phyloP scores from a whole-genome alignment of 352 stramenopile genomes.

The Globisporangium orthogonon region DNA sequence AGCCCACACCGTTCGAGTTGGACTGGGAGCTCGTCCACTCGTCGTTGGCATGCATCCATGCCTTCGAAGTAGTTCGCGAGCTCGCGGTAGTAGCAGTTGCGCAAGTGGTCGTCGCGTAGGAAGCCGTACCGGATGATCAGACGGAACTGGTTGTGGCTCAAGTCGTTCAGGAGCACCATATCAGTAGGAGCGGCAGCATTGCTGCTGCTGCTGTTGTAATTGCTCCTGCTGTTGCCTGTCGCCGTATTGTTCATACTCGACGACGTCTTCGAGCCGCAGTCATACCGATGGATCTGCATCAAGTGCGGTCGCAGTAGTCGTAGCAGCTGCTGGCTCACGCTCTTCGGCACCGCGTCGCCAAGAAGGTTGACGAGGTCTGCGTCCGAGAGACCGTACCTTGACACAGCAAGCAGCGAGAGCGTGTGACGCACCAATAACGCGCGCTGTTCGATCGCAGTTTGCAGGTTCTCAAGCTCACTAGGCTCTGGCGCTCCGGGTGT shows the following conservation, averaged over 20 bases:
- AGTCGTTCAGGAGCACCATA: slow-evolving; percentile 52
- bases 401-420: slow-evolving; percentile 62
- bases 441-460: slow-evolving; percentile 54
- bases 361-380: slow-evolving; percentile 57
- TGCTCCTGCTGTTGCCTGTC: background rate
- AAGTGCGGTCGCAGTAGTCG: slow-evolving; percentile 49
- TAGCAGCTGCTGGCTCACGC: slow-evolving; percentile 37
- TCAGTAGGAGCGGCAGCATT: slow-evolving; percentile 1
- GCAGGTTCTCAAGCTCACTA: slow-evolving; percentile 45
- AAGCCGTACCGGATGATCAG: slow-evolving; percentile 70
- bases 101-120: slow-evolving; percentile 54
- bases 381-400: slow-evolving; percentile 64
- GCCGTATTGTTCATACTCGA: background rate
- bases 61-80: slow-evolving; percentile 70
- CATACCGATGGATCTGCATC: slow-evolving; percentile 58
- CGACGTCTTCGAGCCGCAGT: slow-evolving; percentile 23
- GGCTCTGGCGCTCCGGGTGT: slow-evolving; percentile 10
- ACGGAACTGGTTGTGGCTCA: slow-evolving; percentile 75
- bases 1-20: slow-evolving; percentile 67
- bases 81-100: slow-evolving; percentile 64
- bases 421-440: slow-evolving; percentile 64
- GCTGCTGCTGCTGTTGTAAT: background rate
- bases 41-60: slow-evolving; percentile 60
- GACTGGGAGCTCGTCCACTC: slow-evolving; percentile 75
- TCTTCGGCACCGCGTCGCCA: slow-evolving; percentile 33